Evolutionary conservation across 208 protist genomes (phyloP), one percentile per base, ranked within the genome.

Genomic region (Acanthamoeba lenticulata): DNA sequence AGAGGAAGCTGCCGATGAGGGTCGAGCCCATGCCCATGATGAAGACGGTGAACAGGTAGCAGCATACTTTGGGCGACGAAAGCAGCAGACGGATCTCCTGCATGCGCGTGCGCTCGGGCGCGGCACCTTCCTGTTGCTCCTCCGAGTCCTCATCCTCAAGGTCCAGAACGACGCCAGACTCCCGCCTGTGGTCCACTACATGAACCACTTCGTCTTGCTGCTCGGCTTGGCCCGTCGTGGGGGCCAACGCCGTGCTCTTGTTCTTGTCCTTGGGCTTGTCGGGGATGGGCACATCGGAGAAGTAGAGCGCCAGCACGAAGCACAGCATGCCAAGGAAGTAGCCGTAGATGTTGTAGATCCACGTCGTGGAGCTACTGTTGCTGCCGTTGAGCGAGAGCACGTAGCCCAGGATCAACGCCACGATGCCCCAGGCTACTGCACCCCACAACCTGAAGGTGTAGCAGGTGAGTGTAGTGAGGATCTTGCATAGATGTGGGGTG

Each of bases 1-100:
- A 86, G 27, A 86, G 77, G 27, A 86, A 86, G 77, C 44, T 60
- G 77, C 77, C 45, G 77, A 86, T 86, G 77, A 86, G 38, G 27
- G 29, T 60, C 0, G 45, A 55, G 44, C 77, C 77, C 77, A 86
- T 86, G 77, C 77, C 77, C 77, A 86, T 86, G 77, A 86, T 86
- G 44, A 86, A 86, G 15, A 86, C 45, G 77, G 77, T 86, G 45
- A 86, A 55, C 44, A 86, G 45, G 34, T 60, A 86, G 45, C 6
- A 47, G 77, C 38, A 47, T 11, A 86, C 77, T 29, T 57, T 47
- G 29, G 44, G 44, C 29, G 38, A 60, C 6, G 77, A 47, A 3
- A 86, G 45, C 44, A 86, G 34, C 7, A 86, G 44, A 6, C 77
- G 38, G 19, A 86, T 38, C 77, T 86, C 77, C 27, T 38, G 38